Evolutionary conservation across 352 stramenopile species (phyloP), one percentile per base, ranked within the genome.

Genomic region (Thalassiosira hispida): DNA sequence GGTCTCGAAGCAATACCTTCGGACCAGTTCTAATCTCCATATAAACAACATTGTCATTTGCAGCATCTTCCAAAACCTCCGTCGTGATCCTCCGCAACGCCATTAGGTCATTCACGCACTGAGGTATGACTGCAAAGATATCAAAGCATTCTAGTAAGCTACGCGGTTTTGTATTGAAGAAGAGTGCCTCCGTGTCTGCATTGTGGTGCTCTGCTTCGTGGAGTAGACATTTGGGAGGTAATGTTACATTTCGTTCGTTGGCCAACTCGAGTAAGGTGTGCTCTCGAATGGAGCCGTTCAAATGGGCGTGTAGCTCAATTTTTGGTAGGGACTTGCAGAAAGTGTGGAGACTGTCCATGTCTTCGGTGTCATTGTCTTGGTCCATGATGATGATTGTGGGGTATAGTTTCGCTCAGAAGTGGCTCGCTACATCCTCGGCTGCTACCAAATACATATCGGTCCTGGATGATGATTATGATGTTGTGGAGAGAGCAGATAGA

Each of bases 21-120:
- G 87, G 87, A n/a, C 82, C 89, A 7, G 84, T 87, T 23, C 87
- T 65, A 16, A 93, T 56, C 67, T 93, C 87, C 8, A 91, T 53
- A 70, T 93, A 93, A 1, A 49, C 81, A 42, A 90, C 79, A 20
- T 83, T 55, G 52, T 91, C 76, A 40, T 68, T 56, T 1, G 82
- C 82, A 78, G 86, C 84, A 72, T 91, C 87, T 52, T 88, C n/a
- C 11, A 93, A 68, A 0, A 77, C 77, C 80, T 93, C 87, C 12
- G 7, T 20, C 9, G 78, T 87, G 51, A 93, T 86, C 25, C 80
- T 56, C 55, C 52, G 25, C 22, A 93, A 49, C 12, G 84, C 55
- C 44, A 35, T 33, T 5, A 90, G 52, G 65, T 91, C 85, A 67
- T 83, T 73, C 2, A 91, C 77, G 42, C 69, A 79, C 53, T 69